These are phyloP conservation scores for Cerioporus squamosus DNA, from an alignment of 1,284 basidiomycete genomes.

Conservation along the genomic window DNA sequence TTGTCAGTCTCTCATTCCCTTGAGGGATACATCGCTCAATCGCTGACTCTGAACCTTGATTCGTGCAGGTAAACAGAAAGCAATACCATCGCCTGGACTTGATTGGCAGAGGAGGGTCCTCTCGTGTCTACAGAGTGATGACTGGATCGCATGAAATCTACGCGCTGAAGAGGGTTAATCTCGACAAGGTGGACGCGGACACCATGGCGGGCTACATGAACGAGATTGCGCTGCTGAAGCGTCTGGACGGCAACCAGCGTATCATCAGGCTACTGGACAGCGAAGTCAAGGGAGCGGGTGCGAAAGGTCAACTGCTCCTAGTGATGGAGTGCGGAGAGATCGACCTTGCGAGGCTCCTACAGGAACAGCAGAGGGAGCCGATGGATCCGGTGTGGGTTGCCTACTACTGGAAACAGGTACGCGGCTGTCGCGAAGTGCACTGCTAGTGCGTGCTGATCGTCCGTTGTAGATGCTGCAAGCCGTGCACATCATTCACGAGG, in stretches of 20 bases:
- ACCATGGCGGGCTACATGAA: constrained; percentile 93
- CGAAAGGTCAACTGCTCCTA: constrained; percentile 73
- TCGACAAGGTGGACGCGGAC: constrained; percentile 86
- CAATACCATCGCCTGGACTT: constrained; percentile 83
- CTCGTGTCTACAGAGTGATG: constrained; percentile 91
- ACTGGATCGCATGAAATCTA: constrained; percentile 77
- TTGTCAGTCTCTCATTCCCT: neutral
- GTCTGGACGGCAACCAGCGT: constrained; percentile 85
- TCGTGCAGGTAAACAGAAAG: constrained; percentile 74
- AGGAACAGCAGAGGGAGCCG: constrained; percentile 80
- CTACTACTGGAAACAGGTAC: constrained; percentile 94
- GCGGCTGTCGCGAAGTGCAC: constrained; percentile 21
- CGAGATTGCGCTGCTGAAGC: constrained; percentile 87
- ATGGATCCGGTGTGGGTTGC: constrained; percentile 92
- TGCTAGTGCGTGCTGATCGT: neutral
- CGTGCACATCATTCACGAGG: constrained; percentile 93
- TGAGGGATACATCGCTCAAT: too few relatives aligned
- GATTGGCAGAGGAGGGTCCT: constrained; percentile 91
- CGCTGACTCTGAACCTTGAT: too few relatives aligned
- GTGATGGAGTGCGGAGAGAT: constrained; percentile 97
- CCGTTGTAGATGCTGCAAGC: constrained; percentile 88
- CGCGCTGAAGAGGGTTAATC: constrained; percentile 87
- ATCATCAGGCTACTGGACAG: constrained; percentile 91
- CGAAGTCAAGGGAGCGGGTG: constrained; percentile 71
- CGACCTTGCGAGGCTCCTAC: constrained; percentile 81